Conservation (phyloP, 306 rosid species). For the Rosa chinensis region DNA sequence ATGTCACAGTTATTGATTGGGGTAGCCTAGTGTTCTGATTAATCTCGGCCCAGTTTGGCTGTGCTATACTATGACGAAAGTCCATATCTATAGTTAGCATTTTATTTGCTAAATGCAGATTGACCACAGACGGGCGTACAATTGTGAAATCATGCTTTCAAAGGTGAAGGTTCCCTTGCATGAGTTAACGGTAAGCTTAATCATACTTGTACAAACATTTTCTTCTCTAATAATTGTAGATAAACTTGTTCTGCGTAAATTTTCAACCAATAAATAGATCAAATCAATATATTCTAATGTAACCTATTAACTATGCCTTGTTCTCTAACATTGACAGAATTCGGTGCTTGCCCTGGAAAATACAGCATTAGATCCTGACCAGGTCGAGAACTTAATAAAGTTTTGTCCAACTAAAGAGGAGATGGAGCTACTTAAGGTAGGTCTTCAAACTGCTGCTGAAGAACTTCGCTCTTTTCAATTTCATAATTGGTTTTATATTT, state of each 20-base stretch:
- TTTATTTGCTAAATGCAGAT: conserved; percentile 47
- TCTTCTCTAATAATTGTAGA: neutral
- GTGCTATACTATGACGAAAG: conserved; percentile 1
- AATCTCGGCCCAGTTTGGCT: conserved; percentile 10
- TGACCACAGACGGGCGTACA: conserved; percentile 89
- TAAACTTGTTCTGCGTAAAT: neutral
- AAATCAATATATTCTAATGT: neutral
- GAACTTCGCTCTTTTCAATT: conserved; percentile 22
- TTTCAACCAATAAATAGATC: neutral
- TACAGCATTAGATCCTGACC: conserved; percentile 69
- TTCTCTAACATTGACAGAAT: conserved; percentile 39
- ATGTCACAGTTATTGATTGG: neutral
- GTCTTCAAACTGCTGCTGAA: conserved; percentile 11
- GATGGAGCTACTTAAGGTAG: conserved; percentile 85
- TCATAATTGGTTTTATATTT: conserved; percentile 31
- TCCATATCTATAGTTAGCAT: neutral
- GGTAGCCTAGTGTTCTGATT: neutral
- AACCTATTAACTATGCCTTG: conserved; percentile 9
- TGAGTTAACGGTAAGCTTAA: conserved; percentile 74
- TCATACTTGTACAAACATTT: neutral
- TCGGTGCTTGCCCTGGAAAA: conserved; percentile 84
- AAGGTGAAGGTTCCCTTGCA: conserved; percentile 84
- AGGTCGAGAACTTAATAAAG: conserved; percentile 88
- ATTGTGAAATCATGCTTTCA: conserved; percentile 98
- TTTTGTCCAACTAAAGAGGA: conserved; percentile 94